Evolutionary conservation across 1,139 yeast genomes (phyloP).

Genomic region (Suhomyces bokatorum): DNA sequence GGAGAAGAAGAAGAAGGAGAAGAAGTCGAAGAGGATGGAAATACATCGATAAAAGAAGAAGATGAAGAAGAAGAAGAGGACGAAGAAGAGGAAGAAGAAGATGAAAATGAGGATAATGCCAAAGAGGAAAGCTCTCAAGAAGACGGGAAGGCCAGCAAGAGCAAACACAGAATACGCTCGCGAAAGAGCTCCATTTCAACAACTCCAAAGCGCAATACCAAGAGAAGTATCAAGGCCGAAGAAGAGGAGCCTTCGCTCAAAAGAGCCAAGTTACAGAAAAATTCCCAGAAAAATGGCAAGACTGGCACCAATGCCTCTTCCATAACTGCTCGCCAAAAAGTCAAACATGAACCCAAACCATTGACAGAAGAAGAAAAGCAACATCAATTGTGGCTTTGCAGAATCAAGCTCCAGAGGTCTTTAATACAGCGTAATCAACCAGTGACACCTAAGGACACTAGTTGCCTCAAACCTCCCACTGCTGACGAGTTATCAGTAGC

Average conservation of each 20-base stretch:
- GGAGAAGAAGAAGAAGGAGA: conserved; percentile 22
- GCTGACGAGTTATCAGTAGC: conserved; percentile 58
- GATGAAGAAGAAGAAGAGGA: conserved; percentile 14
- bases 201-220: conserved; percentile 11
- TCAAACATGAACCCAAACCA: conserved; percentile 15
- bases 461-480: conserved; percentile 40
- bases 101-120: conserved; percentile 12
- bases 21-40: background rate
- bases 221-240: conserved; percentile 2
- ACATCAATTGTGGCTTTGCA: conserved; percentile 50
- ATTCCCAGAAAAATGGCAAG: conserved; percentile 6
- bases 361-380: conserved; percentile 41
- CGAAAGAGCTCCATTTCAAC: conserved; percentile 6
- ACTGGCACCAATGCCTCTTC: conserved; percentile 8
- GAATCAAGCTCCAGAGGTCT: conserved; percentile 47
- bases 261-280: conserved; percentile 4
- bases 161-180: conserved; percentile 14
- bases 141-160: conserved; percentile 1
- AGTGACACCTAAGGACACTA: conserved; percentile 37
- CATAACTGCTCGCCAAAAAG: conserved; percentile 6
- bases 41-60: conserved; percentile 12
- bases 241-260: conserved; percentile 4
- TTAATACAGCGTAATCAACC: conserved; percentile 48
- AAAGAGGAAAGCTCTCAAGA: conserved; percentile 16
- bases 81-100: conserved; percentile 10